These are phyloP conservation scores for Aspergillus fijiensis DNA, from an alignment of 2,329 filamentous ascomycete genomes.

Conservation along the genomic window DNA sequence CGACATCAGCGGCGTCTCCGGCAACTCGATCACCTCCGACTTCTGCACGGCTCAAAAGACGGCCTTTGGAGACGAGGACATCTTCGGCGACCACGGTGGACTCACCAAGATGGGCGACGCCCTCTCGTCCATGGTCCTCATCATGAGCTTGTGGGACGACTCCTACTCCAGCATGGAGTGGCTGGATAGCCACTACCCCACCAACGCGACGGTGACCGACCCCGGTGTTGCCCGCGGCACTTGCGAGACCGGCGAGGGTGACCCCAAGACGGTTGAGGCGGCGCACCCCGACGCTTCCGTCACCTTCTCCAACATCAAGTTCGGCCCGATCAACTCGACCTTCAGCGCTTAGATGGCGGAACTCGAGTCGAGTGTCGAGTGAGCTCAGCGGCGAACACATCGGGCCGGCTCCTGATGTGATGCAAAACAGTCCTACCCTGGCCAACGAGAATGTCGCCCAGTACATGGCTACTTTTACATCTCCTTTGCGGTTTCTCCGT, in stretches of 20 bases:
- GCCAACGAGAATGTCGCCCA: neutral
- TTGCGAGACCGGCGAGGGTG: slow-evolving; percentile 54
- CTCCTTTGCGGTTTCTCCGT: neutral
- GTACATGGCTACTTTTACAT: neutral
- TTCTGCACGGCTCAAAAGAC: slow-evolving; percentile 59
- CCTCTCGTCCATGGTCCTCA: slow-evolving; percentile 59
- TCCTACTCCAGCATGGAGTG: slow-evolving; percentile 69
- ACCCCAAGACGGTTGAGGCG: slow-evolving; percentile 52
- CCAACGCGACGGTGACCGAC: slow-evolving; percentile 39
- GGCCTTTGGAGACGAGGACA: slow-evolving; percentile 54
- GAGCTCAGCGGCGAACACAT: neutral
- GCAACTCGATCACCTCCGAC: slow-evolving; percentile 56
- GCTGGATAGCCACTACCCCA: slow-evolving; percentile 67
- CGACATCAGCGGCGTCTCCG: slow-evolving; percentile 47
- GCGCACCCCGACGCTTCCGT: slow-evolving; percentile 50
- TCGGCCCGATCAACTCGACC: slow-evolving; percentile 57
- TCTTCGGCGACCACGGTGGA: slow-evolving; percentile 57
- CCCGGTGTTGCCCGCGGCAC: slow-evolving; percentile 55
- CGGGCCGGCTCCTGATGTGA: slow-evolving; percentile 2
- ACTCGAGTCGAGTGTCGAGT: neutral
- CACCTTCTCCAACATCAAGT: slow-evolving; percentile 59
- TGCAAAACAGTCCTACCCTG: neutral
- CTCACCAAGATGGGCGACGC: slow-evolving; percentile 54
- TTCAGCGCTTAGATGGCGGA: slow-evolving; percentile 25
- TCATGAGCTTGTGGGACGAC: slow-evolving; percentile 63